Conservation (phyloP, 2,329 filamentous ascomycete genomes). For the Dactylonectria macrodidyma region DNA sequence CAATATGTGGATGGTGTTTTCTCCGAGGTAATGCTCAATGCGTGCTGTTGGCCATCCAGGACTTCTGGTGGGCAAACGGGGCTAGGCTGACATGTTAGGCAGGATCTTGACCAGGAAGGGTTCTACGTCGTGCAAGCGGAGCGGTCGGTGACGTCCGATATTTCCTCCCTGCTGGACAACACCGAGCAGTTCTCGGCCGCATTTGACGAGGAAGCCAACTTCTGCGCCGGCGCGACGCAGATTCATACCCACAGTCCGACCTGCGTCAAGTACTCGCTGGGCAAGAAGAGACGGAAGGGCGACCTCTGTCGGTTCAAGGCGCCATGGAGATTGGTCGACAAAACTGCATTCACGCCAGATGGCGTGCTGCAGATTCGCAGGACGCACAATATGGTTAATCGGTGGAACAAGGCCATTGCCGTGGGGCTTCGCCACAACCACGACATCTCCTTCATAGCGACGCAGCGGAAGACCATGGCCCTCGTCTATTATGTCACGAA, state of each 20-base stretch:
- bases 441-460: slow-evolving; percentile 5
- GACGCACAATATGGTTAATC: slow-evolving; percentile 24
- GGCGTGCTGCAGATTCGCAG: too few species aligned
- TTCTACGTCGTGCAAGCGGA: too few species aligned
- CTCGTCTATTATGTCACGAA: slow-evolving; percentile 22
- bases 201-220: slow-evolving; percentile 24
- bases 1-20: slow-evolving; percentile 17
- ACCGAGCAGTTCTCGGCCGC: background rate
- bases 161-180: slow-evolving; percentile 6
- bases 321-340: too few species aligned
- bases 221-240: slow-evolving; percentile 10
- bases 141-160: background rate
- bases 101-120: too few species aligned
- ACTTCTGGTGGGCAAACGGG: too few species aligned
- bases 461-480: slow-evolving; percentile 20
- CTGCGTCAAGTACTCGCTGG: slow-evolving; percentile 14
- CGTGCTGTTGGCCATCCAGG: too few species aligned
- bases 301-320: slow-evolving; percentile 28
- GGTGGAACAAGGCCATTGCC: slow-evolving; percentile 27
- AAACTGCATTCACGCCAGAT: too few species aligned
- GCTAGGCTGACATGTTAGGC: too few species aligned
- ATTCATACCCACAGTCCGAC: slow-evolving; percentile 22
- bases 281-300: background rate
- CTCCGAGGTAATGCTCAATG: too few species aligned
- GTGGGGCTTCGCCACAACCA: slow-evolving; percentile 27